Evolutionary conservation across 73 alveolate species (phyloP).

Genomic region (Tetrahymena elliotti): DNA sequence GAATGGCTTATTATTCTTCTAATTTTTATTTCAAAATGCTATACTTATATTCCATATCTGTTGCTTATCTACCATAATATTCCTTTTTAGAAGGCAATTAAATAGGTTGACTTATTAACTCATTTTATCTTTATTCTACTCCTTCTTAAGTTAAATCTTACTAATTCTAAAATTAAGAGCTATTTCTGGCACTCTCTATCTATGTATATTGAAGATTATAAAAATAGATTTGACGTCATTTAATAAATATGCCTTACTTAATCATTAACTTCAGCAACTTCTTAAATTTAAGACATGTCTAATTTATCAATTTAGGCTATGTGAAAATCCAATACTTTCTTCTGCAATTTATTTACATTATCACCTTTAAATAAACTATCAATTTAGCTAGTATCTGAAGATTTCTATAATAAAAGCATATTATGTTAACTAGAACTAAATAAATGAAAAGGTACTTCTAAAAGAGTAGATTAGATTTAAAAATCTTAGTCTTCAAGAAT

Average conservation of each 20-base stretch:
- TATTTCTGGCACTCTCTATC: neutral
- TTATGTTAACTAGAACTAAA: neutral
- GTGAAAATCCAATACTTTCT: neutral
- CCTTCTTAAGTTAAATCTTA: neutral
- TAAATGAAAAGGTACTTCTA: neutral
- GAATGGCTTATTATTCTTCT: neutral
- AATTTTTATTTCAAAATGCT: neutral
- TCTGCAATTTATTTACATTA: neutral
- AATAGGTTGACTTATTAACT: neutral
- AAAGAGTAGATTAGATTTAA: neutral
- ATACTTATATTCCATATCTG: neutral
- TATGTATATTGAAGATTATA: neutral
- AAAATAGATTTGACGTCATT: neutral
- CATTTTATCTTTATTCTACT: neutral
- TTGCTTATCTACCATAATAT: neutral
- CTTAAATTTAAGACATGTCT: neutral
- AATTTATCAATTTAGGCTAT: neutral
- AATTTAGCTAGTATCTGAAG: neutral
- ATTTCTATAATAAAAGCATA: neutral
- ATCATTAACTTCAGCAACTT: neutral
- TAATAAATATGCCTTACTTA: neutral
- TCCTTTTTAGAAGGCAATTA: neutral
- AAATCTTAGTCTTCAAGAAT: neutral
- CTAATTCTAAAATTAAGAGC: neutral
- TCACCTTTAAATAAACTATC: neutral